Base-by-base conservation (phyloP, 495 filamentous ascomycete species). In the Friedmanniomyces endolithicus region DNA sequence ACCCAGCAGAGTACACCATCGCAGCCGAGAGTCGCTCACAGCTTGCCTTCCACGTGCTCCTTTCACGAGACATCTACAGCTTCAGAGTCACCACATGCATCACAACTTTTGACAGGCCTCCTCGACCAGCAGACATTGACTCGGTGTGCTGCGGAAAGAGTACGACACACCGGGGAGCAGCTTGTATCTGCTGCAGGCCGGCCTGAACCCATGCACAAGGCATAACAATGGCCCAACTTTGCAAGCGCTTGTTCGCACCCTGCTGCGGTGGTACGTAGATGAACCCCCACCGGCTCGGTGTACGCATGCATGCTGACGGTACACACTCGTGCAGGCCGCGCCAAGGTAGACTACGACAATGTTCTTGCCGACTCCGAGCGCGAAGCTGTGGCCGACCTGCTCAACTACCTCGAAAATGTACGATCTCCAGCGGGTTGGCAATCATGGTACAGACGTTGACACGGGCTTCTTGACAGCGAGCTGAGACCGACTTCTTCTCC, bases 371-470 rank as follows among this genome's bases (percentile, higher is more conserved):
- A 99, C 65, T 94, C 86, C 70, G 92, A 97, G 72, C 82, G 92
- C 63, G 92, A 96, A 77, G 92, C 92, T 43, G 94, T 99, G 6
- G 90, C 92, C 50, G 92, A 99, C 67, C 76, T 99, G 31, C 75
- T 99, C 20, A 84, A 88, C 61, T 97, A 92, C 67, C 81, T 99
- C 53, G 94, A 97, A 72, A 95, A 96, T 66, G 92, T 96, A 75
- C 23, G 44, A 20, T 19, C 44, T 25, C 24, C 25, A 22, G 22
- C 6, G 37, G 16, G 3, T 16, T 19, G 17, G 17, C 12, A 41
- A 14, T 41, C 6, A 14, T 14, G 3, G 48, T 19, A 60, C 50
- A 11, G 35, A 33, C 51, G 29, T 50, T 59, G 51, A 50, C 44
- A 49, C 22, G 17, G 7, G 25, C 22, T 33, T 14, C 33, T 48